Evolutionary conservation across 352 stramenopile species (phyloP).

Genomic region (Pythium rhizo-oryzae): DNA sequence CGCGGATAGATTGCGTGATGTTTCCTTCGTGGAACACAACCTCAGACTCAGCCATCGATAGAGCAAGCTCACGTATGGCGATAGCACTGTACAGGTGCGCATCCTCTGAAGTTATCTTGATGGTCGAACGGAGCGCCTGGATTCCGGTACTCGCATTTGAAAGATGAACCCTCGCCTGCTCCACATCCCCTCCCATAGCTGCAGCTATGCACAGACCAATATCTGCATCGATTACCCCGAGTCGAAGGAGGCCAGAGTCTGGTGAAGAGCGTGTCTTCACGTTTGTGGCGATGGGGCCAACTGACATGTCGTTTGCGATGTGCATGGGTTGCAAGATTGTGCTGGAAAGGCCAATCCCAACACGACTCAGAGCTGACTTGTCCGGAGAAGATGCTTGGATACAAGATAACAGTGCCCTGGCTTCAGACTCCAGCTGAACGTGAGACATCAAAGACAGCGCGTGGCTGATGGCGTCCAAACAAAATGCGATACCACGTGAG

Average conservation of each 20-base stretch:
- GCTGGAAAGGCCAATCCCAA: conserved; percentile 23
- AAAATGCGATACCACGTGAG: conserved; percentile 22
- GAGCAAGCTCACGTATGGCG: conserved; percentile 53
- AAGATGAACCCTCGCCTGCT: conserved; percentile 14
- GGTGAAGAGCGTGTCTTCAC: neutral
- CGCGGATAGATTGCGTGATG: conserved; percentile 42
- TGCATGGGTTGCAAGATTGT: conserved; percentile 32
- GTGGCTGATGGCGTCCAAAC: conserved; percentile 58
- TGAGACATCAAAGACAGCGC: conserved; percentile 59
- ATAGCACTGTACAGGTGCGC: conserved; percentile 18
- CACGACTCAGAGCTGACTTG: neutral
- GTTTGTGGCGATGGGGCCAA: neutral
- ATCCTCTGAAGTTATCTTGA: conserved; percentile 19
- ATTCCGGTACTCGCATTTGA: conserved; percentile 9
- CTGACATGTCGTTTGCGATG: neutral
- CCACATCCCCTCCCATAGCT: neutral
- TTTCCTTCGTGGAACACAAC: conserved; percentile 55
- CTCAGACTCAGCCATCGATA: conserved; percentile 56
- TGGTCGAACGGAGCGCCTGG: conserved; percentile 2
- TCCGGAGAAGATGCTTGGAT: neutral
- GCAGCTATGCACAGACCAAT: conserved; percentile 23
- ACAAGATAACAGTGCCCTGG: conserved; percentile 4
- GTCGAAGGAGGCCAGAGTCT: neutral
- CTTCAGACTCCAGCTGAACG: conserved; percentile 39
- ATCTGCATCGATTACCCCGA: conserved; percentile 27